Evolutionary conservation across 768 basidiomycete species (phyloP).

Genomic region (Clitopilus passeckerianus): DNA sequence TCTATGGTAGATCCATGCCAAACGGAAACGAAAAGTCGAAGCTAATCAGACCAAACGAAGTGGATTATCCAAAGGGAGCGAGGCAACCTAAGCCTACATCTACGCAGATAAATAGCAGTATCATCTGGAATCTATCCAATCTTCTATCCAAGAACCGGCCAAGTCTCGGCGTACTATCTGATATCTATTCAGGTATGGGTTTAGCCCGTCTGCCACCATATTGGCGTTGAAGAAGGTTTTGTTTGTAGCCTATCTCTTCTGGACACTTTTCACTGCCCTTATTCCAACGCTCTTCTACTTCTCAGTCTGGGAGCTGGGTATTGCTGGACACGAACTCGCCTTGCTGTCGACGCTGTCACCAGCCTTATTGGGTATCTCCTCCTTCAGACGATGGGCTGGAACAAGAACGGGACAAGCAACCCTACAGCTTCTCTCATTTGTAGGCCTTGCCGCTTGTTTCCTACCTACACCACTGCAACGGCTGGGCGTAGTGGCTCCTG

Average conservation of each 20-base stretch:
- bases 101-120: not conserved
- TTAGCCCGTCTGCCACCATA: no score
- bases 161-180: not conserved
- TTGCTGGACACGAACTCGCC: slow-evolving; percentile 78
- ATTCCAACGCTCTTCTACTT: slow-evolving; percentile 86
- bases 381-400: slow-evolving; percentile 38
- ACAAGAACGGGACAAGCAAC: slow-evolving; percentile 44
- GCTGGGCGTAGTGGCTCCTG: slow-evolving; percentile 51
- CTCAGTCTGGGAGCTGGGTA: slow-evolving; percentile 85
- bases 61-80: not conserved
- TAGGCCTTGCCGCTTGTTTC: slow-evolving; percentile 49
- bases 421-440: slow-evolving; percentile 44
- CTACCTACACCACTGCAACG: slow-evolving; percentile 47
- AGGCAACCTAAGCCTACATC: not conserved
- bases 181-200: not conserved
- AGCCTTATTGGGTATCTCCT: slow-evolving; percentile 43
- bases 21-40: not conserved
- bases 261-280: slow-evolving; percentile 79
- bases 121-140: not conserved
- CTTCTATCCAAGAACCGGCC: not conserved
- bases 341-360: slow-evolving; percentile 71
- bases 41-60: not conserved
- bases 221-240: not conserved
- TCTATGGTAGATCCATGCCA: not conserved
- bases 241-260: slow-evolving; percentile 65